Percentiles rank a stretch among this genome's conserved stretches.
These are phyloP conservation scores for Starmerella geochares DNA, from an alignment of 805 yeast genomes.

Conservation along the genomic window DNA sequence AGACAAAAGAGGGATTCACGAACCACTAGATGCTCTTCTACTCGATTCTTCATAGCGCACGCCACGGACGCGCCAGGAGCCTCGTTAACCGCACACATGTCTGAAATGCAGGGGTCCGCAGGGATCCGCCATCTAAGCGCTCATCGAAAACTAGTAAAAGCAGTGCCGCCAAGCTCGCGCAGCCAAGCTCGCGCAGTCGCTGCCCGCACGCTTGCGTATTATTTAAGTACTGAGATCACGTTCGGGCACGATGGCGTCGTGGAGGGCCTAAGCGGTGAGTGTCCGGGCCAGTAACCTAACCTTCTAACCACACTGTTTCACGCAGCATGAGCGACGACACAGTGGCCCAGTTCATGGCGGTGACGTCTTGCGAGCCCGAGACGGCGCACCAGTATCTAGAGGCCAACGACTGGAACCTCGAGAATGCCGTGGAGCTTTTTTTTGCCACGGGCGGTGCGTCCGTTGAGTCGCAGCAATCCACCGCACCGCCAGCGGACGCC, in stretches of 20 bases:
- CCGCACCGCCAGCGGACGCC: slow-evolving; percentile 42
- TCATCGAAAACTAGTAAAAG: too few species aligned
- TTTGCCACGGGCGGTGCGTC: slow-evolving; percentile 47
- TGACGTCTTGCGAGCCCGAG: slow-evolving; percentile 63
- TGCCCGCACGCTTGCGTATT: background rate
- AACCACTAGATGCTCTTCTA: too few species aligned
- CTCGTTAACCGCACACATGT: too few species aligned
- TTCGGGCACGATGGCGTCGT: background rate
- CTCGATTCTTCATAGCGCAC: too few species aligned
- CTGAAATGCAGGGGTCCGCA: too few species aligned
- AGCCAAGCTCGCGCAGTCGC: too few species aligned
- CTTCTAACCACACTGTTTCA: background rate
- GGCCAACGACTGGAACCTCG: slow-evolving; percentile 66
- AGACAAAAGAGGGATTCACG: too few species aligned
- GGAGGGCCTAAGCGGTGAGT: background rate
- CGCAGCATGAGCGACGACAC: slow-evolving; percentile 26
- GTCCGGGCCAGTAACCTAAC: background rate
- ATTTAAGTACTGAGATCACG: background rate
- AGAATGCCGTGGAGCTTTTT: slow-evolving; percentile 72
- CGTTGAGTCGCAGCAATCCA: slow-evolving; percentile 43
- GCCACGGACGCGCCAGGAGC: too few species aligned
- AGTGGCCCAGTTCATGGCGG: slow-evolving; percentile 67
- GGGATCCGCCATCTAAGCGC: too few species aligned
- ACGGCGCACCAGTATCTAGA: slow-evolving; percentile 69
- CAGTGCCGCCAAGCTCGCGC: too few species aligned